A percentile compares a stretch with the other conserved stretches of the same genome.
These are phyloP conservation scores for Podospora anserina DNA, from an alignment of 495 filamentous ascomycete species.

Conservation along the genomic window DNA sequence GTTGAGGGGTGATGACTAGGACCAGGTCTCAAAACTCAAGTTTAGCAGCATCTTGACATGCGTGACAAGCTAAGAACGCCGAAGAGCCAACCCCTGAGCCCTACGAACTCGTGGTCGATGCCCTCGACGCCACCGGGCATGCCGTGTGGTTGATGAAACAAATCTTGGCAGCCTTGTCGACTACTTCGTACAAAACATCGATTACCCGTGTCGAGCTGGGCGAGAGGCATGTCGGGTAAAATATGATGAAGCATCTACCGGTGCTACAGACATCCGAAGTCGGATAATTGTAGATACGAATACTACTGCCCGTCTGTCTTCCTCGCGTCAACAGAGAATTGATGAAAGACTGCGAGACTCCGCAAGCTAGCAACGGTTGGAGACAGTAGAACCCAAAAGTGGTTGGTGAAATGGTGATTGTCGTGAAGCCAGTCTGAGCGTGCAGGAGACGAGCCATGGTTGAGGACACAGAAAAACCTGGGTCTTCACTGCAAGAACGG, in stretches of 20 bases:
- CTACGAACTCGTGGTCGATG: constrained; percentile 2
- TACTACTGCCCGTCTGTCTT: background rate
- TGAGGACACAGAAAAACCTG: constrained; percentile 11
- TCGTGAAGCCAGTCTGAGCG: constrained; percentile 7
- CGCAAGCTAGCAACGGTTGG: constrained; percentile 6
- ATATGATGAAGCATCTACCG: background rate
- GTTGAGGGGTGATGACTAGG: background rate
- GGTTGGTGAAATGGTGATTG: constrained; percentile 1
- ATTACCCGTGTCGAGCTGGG: background rate
- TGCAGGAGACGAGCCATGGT: constrained; percentile 5
- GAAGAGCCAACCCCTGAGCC: background rate
- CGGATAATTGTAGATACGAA: background rate
- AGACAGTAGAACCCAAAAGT: constrained; percentile 5
- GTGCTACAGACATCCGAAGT: background rate
- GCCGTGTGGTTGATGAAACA: background rate
- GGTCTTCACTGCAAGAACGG: background rate
- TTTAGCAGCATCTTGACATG: background rate
- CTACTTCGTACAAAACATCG: background rate
- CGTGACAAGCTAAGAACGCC: background rate
- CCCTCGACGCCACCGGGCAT: constrained; percentile 2
- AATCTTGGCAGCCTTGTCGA: background rate
- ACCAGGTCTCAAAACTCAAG: background rate
- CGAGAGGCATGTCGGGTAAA: background rate
- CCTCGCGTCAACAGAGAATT: background rate
- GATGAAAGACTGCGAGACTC: background rate